These are phyloP conservation scores for sunflower (Helianthus annuus) DNA, from an alignment of 129 eudicot species.

Conservation along the genomic window DNA sequence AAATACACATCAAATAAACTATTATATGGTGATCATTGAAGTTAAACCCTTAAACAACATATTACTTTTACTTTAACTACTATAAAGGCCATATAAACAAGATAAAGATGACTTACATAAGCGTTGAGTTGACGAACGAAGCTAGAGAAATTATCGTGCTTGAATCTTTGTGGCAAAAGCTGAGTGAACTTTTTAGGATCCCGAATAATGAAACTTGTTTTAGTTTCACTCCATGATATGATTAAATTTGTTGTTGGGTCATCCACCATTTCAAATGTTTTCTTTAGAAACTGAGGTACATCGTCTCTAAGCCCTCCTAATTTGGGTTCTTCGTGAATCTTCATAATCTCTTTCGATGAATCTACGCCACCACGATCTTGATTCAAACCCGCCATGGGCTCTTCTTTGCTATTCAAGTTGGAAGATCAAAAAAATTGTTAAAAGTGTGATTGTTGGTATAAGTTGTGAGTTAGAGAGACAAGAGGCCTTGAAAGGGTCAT, in stretches of 20 bases:
- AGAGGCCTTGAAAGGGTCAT: conserved; percentile 36
- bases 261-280: conserved; percentile 84
- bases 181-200: conserved; percentile 73
- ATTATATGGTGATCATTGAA: background rate
- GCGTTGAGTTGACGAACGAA: conserved; percentile 90
- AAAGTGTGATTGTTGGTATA: background rate
- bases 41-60: background rate
- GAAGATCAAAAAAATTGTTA: no score
- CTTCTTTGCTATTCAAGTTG: conserved; percentile 36
- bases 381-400: conserved; percentile 25
- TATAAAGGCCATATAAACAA: background rate
- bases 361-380: background rate
- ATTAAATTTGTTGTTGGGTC: conserved; percentile 73
- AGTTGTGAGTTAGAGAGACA: conserved; percentile 15
- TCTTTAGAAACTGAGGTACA: conserved; percentile 84
- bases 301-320: conserved; percentile 50
- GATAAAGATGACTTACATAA: conserved; percentile 54
- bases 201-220: conserved; percentile 73
- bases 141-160: conserved; percentile 88
- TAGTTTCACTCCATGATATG: conserved; percentile 66
- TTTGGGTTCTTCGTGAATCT: conserved; percentile 37
- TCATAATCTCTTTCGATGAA: background rate
- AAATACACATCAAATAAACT: background rate
- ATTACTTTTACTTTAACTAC: background rate
- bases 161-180: conserved; percentile 75